phyloP scores from a whole-genome alignment of 1,284 basidiomycete genomes.

The Tilletia caries region DNA sequence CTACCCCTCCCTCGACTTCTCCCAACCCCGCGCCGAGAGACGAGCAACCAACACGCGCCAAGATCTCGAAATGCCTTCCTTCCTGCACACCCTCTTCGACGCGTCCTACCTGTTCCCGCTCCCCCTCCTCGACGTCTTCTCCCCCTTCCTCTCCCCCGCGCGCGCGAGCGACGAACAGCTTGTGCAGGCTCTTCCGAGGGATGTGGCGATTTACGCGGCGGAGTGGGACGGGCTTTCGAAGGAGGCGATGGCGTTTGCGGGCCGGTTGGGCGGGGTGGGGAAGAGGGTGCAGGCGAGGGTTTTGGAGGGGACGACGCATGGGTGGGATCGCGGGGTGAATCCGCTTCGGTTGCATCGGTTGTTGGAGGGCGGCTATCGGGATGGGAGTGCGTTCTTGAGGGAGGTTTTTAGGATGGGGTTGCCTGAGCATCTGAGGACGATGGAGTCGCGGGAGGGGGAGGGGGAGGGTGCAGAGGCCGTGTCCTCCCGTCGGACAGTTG shows the following conservation, averaged over 20 bases:
- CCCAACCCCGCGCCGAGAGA: constrained; percentile 31
- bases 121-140: constrained; percentile 22
- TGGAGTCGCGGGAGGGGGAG: neutral
- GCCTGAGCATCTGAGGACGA: neutral
- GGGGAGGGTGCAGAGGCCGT: neutral
- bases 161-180: neutral
- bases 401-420: neutral
- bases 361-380: neutral
- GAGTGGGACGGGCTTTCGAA: neutral
- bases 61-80: constrained; percentile 27
- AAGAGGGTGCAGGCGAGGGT: neutral
- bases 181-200: neutral
- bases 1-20: constrained; percentile 42
- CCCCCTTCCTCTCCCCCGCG: constrained; percentile 34
- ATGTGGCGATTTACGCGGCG: neutral
- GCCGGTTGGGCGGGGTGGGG: neutral
- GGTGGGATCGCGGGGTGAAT: neutral
- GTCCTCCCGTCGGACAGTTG: neutral
- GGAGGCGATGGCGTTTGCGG: neutral
- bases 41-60: constrained; percentile 19
- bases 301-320: neutral
- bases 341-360: neutral
- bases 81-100: constrained; percentile 39
- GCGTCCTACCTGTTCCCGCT: constrained; percentile 36
- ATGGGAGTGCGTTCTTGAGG: neutral